These are phyloP conservation scores for Tolypocladium amazonense DNA, from an alignment of 2,329 filamentous ascomycete genomes.

Conservation along the genomic window DNA sequence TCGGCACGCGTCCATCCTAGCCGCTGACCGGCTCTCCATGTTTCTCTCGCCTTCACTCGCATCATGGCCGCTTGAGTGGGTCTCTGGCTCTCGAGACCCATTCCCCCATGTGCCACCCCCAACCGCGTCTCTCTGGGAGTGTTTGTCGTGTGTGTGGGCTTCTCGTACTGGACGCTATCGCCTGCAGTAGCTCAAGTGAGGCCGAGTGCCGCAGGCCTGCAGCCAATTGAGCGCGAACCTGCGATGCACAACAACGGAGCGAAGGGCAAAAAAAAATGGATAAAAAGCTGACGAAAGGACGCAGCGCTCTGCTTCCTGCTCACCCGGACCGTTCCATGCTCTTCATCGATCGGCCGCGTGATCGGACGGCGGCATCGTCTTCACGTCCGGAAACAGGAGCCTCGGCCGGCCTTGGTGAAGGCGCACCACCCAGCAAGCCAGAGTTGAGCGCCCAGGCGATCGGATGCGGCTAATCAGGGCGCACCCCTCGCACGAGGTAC, in stretches of 20 bases:
- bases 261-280: neutral
- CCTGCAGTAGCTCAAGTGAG: conserved; percentile 4
- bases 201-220: neutral
- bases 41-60: neutral
- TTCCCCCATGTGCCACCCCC: neutral
- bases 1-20: neutral
- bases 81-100: neutral
- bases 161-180: conserved; percentile 5
- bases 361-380: neutral
- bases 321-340: neutral
- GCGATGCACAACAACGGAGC: neutral
- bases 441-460: neutral
- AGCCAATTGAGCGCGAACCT: neutral
- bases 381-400: neutral
- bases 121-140: neutral
- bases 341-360: neutral
- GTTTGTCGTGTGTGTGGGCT: neutral
- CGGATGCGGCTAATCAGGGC: neutral
- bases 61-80: neutral
- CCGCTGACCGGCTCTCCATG: neutral
- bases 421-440: neutral
- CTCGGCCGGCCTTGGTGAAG: neutral
- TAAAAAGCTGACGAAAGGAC: neutral
- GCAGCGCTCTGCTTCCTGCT: neutral
- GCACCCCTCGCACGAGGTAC: neutral